Conservation (phyloP, 768 basidiomycete genomes). For the Cantharellus anzutake region DNA sequence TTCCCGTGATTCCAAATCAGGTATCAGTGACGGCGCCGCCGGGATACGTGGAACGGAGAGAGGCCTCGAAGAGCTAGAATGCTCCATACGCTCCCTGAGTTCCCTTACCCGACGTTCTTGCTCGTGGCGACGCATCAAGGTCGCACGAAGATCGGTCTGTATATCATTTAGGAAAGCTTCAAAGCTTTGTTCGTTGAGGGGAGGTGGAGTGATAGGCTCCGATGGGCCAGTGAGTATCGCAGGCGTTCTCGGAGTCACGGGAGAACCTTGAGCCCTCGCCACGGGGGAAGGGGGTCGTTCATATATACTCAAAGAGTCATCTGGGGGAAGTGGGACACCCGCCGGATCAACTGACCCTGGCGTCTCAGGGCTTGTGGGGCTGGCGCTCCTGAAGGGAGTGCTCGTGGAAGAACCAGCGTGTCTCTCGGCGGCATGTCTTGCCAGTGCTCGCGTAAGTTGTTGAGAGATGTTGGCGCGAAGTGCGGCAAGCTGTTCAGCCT, state of each 20-base stretch:
- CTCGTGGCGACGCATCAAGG: conserved; percentile 26
- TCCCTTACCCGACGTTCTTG: background rate
- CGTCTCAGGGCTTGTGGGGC: background rate
- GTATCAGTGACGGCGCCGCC: too few species aligned
- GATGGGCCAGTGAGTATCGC: background rate
- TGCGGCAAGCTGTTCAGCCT: background rate
- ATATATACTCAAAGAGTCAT: background rate
- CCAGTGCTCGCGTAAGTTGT: background rate
- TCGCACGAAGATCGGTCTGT: conserved; percentile 49
- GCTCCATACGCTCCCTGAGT: background rate
- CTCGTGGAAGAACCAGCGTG: too few species aligned
- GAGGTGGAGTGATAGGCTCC: background rate
- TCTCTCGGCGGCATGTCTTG: too few species aligned
- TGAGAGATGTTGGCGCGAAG: background rate
- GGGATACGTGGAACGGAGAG: too few species aligned
- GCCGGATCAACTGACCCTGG: background rate
- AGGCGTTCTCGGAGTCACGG: too few species aligned
- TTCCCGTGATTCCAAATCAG: too few species aligned
- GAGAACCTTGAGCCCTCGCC: too few species aligned
- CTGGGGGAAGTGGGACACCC: background rate
- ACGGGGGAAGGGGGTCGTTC: background rate
- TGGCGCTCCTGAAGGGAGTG: background rate
- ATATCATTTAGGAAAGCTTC: conserved; percentile 66
- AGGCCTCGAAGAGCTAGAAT: background rate
- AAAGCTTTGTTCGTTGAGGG: conserved; percentile 20